A percentile compares a stretch with the other conserved stretches of the same genome.
These are phyloP conservation scores for Lentinula edodes DNA, from an alignment of 768 basidiomycete genomes.

Conservation along the genomic window DNA sequence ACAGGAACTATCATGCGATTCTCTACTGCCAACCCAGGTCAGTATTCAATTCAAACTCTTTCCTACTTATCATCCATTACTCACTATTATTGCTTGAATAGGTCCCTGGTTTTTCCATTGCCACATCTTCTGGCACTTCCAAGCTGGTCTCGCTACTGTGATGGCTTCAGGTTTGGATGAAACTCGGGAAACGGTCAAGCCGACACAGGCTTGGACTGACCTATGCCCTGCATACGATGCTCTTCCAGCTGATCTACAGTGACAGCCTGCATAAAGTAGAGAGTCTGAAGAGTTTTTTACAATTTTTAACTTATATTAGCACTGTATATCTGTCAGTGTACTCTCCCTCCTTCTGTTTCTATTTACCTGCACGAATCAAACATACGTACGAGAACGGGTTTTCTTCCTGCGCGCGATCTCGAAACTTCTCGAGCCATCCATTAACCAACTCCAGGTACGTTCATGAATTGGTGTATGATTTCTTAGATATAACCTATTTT, in stretches of 20 bases:
- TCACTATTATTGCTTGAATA: not conserved
- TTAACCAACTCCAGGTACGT: too few species aligned
- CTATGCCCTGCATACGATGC: slow-evolving; percentile 20
- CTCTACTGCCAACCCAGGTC: slow-evolving; percentile 49
- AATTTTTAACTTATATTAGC: too few species aligned
- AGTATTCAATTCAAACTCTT: not conserved
- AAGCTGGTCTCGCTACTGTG: slow-evolving; percentile 36
- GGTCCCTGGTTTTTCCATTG: slow-evolving; percentile 26
- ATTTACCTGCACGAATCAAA: too few species aligned
- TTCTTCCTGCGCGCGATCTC: too few species aligned
- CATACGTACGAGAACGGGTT: too few species aligned
- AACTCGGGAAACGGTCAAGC: slow-evolving; percentile 10
- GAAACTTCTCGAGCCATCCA: too few species aligned
- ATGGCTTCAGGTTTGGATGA: slow-evolving; percentile 25
- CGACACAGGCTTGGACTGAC: slow-evolving; percentile 16
- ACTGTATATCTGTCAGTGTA: too few species aligned
- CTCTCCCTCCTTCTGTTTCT: too few species aligned
- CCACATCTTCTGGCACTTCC: slow-evolving; percentile 35
- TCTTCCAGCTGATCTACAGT: not conserved
- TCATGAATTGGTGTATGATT: too few species aligned
- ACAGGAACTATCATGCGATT: slow-evolving; percentile 38
- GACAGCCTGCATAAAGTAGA: not conserved
- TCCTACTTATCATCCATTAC: too few species aligned
- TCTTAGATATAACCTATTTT: too few species aligned
- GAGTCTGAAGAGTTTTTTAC: too few species aligned